Evolutionary conservation across 1,139 yeast species (phyloP).

Genomic region (Pichia sp.): DNA sequence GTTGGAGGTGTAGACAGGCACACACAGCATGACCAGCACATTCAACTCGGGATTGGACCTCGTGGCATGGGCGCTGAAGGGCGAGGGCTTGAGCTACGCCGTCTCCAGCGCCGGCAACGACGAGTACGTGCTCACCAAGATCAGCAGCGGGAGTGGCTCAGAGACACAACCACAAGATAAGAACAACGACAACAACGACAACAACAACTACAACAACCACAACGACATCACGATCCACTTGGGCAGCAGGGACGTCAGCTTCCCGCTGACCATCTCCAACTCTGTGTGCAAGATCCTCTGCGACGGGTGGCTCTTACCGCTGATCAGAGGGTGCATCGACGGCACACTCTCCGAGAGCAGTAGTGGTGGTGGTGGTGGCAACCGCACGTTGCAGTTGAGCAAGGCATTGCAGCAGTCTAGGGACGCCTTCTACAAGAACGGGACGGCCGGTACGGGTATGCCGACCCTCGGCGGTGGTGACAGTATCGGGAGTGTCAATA

Average conservation of each 20-base stretch:
- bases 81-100: slow-evolving; percentile 7
- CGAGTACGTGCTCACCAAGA: slow-evolving; percentile 1
- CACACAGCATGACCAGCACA: slow-evolving; percentile 1
- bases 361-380: neutral
- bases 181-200: neutral
- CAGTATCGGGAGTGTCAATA: no score
- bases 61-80: slow-evolving; percentile 8
- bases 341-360: no score
- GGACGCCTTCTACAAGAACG: neutral
- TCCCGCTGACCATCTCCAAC: slow-evolving; percentile 7
- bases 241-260: neutral
- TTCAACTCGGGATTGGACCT: slow-evolving; percentile 5
- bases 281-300: slow-evolving; percentile 2
- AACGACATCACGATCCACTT: neutral
- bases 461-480: no score
- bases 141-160: no score
- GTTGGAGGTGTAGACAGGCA: no score
- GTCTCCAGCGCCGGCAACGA: slow-evolving; percentile 1
- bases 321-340: neutral
- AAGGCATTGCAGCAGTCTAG: slow-evolving; percentile 1
- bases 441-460: no score
- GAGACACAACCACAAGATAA: no score
- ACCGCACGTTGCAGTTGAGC: neutral
- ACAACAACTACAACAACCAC: no score
- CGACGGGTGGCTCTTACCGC: slow-evolving; percentile 1